phyloP scores from a whole-genome alignment of 2,329 filamentous ascomycete genomes.

The Talaromyces funiculosus region DNA sequence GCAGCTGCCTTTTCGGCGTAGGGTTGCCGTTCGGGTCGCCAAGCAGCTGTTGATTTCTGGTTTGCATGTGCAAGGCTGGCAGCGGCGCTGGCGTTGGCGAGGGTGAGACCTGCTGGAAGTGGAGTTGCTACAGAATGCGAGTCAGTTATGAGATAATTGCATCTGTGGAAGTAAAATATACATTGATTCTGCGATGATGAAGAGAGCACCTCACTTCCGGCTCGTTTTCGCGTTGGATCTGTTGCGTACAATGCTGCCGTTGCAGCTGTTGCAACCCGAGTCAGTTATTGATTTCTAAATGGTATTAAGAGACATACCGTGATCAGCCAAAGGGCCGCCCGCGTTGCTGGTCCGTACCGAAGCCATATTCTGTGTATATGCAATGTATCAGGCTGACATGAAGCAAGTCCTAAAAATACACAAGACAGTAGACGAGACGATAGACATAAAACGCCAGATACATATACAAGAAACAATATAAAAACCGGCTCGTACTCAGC shows the following conservation, averaged over 20 bases:
- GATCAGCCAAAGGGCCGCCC: constrained; percentile 8
- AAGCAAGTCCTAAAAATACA: neutral
- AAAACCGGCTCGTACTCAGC: neutral
- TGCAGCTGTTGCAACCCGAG: constrained; percentile 42
- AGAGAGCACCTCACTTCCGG: constrained; percentile 7
- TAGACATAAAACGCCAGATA: neutral
- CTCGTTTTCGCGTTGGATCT: constrained; percentile 32
- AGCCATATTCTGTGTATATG: constrained; percentile 1
- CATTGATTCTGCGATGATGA: constrained; percentile 1
- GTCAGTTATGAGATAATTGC: neutral
- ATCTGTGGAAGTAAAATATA: neutral
- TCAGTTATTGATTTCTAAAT: neutral
- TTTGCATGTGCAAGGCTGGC: constrained; percentile 68
- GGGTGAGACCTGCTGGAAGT: constrained; percentile 50
- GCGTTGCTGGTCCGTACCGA: constrained; percentile 6
- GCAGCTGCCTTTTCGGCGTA: constrained; percentile 56
- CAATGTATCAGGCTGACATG: neutral
- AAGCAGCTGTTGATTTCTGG: constrained; percentile 49
- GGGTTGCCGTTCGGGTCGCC: constrained; percentile 57
- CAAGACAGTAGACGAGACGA: neutral
- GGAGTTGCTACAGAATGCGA: constrained; percentile 21
- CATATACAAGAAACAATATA: neutral
- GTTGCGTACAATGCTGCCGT: constrained; percentile 56
- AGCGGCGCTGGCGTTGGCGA: constrained; percentile 65
- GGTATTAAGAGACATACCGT: constrained; percentile 11